Evolutionary conservation across 129 eudicot species (phyloP).

Genomic region (Ambrosia artemisiifolia): DNA sequence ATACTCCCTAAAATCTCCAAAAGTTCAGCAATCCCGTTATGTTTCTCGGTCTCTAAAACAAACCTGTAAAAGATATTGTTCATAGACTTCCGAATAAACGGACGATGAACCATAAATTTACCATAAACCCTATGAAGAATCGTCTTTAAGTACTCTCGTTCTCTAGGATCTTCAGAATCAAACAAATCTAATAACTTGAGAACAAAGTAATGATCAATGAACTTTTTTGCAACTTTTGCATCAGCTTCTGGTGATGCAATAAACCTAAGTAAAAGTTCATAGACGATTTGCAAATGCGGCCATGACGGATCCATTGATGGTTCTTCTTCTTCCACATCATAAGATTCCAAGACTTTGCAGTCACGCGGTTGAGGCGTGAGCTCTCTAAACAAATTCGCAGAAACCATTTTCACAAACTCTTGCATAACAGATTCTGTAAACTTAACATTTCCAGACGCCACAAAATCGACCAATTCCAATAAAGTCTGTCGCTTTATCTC

Average conservation of each 20-base stretch:
- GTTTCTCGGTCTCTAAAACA: slow-evolving; percentile 76
- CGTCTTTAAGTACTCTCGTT: slow-evolving; percentile 78
- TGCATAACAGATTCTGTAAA: slow-evolving; percentile 60
- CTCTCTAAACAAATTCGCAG: slow-evolving; percentile 62
- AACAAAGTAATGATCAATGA: slow-evolving; percentile 68
- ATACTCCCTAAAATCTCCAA: slow-evolving; percentile 83
- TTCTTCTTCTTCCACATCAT: slow-evolving; percentile 85
- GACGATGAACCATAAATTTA: slow-evolving; percentile 85
- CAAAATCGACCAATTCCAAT: slow-evolving; percentile 74
- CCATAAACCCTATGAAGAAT: slow-evolving; percentile 82
- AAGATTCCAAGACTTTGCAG: slow-evolving; percentile 51
- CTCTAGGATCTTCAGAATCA: slow-evolving; percentile 89
- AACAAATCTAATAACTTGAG: slow-evolving; percentile 68
- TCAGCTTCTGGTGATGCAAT: slow-evolving; percentile 83
- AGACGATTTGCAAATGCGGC: slow-evolving; percentile 86
- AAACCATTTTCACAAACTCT: slow-evolving; percentile 77
- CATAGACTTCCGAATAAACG: slow-evolving; percentile 71
- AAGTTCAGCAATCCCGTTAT: slow-evolving; percentile 79
- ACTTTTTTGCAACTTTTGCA: slow-evolving; percentile 62
- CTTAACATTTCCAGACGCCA: slow-evolving; percentile 61
- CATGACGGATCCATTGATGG: slow-evolving; percentile 90
- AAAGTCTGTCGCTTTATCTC: slow-evolving; percentile 83
- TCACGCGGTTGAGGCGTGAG: slow-evolving; percentile 70
- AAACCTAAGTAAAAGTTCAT: slow-evolving; percentile 71
- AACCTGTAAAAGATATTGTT: slow-evolving; percentile 65